Base-by-base conservation (phyloP, 257 asterid species). In the Pogostemon cablin region DNA sequence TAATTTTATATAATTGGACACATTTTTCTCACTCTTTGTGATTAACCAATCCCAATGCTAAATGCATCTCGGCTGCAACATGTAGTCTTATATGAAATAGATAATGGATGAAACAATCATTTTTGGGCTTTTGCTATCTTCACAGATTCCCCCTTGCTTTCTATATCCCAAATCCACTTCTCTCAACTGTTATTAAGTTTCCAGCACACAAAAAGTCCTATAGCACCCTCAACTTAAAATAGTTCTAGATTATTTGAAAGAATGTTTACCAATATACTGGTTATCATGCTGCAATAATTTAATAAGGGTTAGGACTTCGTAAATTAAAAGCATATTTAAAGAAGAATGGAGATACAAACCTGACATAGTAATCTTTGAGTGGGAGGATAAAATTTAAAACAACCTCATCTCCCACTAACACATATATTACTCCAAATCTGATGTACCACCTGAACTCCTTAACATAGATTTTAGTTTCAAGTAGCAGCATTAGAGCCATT, bases 391-490 rank as follows among this genome's bases (percentile, higher is more conserved):
- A 80, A 77, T 76, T 85, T 67, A 84, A 77, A 79, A 88, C 60
- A 62, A 92, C 98, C 59, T 86, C 91, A 77, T 90, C 95, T 77
- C 87, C 93, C 6, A 86, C 90, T 68, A 86, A 76, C 38, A 81
- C 86, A 84, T 90, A 90, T 25, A 90, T 49, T 34, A 86, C 37
- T 66, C 88, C 96, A 35, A 88, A 88, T 80, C 97, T 86, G 75
- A 88, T 85, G 78, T 80, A 88, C 98, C 98, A 92, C 68, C 96
- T 82, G 80, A 88, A 79, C 79, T 92, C 93, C 69, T 75, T 73
- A 78, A 92, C 83, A 61, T 92, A 92, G 68, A 82, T 75, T 73
- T 81, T 86, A 60, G 91, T 85, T 82, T 92, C 98, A 34, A 79
- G 57, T 35, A 82, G 75, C 74, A 88, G 79, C 96, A 90, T 76